Base-by-base conservation (phyloP, 176 grass and related monocot genomes). In the Otatea glauca region DNA sequence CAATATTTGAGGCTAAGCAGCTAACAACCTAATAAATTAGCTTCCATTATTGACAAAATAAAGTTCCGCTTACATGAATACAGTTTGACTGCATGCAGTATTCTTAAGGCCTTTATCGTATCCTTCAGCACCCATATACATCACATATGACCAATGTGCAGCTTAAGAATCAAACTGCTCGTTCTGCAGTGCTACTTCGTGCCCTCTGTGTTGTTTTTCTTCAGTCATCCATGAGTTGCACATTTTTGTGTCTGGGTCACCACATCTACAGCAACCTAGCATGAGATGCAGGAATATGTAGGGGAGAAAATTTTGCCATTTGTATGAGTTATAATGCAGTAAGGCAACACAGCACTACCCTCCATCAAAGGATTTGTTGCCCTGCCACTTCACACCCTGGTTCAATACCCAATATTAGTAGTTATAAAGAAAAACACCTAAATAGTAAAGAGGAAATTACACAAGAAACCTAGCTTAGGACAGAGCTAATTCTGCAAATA, bases 331-430 rank as follows among this genome's bases (percentile, higher is more conserved):
- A 74, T 48, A 60, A 49, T 48, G 41, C 21, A 82, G 9, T 41
- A 80, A 51, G 35, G 17, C 51, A 80, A 14, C 53, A 64, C 44
- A 74, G 4, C 51, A 72, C 88, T 95, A 95, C 13, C 88, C 88
- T 84, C 88, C 91, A 80, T 91, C 88, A 93, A 85, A 91, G 2
- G 76, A 80, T 76, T 91, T 91, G 72, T 63, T 84, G 29, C 60
- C 84, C 65, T 84, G 86, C 86, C 91, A 93, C 37, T 87, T 69
- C 39, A 88, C 85, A 66, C 86, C 89, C 88, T 96, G 83, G 75
- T 91, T 21, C 76, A 93, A 83, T 85, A 88, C 5, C 13, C 32
- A 32, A 54, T 51, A 76, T 85, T 78, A 86, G 71, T 74, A 81
- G 16, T n/a, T 56, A 69, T n/a, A 91, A 32, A 72, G 14, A 29